These are phyloP conservation scores for Heliamphora exappendiculata DNA, from an alignment of 148 eudicot species.

Conservation along the genomic window DNA sequence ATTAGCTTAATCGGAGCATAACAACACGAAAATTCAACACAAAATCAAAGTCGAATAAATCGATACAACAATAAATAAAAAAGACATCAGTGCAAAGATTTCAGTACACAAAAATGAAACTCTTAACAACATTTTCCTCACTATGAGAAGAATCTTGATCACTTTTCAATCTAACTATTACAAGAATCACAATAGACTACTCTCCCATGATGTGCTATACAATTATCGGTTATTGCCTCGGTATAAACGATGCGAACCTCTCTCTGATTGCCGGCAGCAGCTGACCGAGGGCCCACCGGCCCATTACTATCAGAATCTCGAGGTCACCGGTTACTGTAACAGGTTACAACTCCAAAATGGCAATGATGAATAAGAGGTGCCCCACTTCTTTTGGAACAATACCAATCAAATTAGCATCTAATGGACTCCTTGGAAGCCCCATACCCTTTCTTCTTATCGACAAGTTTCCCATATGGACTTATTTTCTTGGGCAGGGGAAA, in stretches of 20 bases:
- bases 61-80: not conserved
- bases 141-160: not conserved
- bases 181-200: not conserved
- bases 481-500: not conserved
- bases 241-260: not conserved
- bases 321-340: not conserved
- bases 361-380: not conserved
- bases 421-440: not conserved
- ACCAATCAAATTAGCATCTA: not conserved
- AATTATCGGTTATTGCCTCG: conserved; percentile 3
- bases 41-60: not conserved
- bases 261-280: not conserved
- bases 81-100: not conserved
- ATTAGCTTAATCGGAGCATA: no score
- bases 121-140: not conserved
- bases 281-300: not conserved
- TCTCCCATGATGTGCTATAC: not conserved
- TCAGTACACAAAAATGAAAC: not conserved
- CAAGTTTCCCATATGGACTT: not conserved
- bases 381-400: not conserved
- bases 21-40: no score
- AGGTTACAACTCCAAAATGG: not conserved
- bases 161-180: not conserved
- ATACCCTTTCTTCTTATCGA: not conserved
- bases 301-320: not conserved